Evolutionary conservation across 805 yeast genomes (phyloP).

Genomic region (Scheffersomyces coipomensis): DNA sequence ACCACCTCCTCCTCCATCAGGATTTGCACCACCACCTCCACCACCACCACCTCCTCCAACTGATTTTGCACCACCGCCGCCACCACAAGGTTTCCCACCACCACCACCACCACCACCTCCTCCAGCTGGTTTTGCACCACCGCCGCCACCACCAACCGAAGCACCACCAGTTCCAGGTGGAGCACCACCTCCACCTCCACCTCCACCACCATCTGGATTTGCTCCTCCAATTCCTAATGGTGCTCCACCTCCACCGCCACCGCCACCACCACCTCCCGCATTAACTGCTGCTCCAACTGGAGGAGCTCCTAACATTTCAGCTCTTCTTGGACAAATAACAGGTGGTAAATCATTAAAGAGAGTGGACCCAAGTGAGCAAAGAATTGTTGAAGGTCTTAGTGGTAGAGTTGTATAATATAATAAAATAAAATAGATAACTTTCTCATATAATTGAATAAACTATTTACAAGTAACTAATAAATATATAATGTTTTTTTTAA

Average conservation of each 20-base stretch:
- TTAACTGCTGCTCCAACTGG: constrained; percentile 24
- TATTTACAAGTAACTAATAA: background rate
- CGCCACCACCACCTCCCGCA: constrained; percentile 27
- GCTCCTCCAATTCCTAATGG: constrained; percentile 21
- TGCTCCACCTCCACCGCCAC: constrained; percentile 31
- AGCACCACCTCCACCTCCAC: constrained; percentile 23
- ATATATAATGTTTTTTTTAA: background rate
- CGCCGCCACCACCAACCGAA: constrained; percentile 25
- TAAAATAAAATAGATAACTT: no score
- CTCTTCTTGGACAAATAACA: constrained; percentile 56
- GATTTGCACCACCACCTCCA: constrained; percentile 8
- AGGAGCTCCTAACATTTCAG: constrained; percentile 39
- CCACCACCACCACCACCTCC: constrained; percentile 20
- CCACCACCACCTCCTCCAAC: constrained; percentile 16
- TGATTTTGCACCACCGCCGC: constrained; percentile 16
- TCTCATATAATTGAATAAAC: no score
- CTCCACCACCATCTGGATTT: constrained; percentile 13
- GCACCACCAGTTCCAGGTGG: constrained; percentile 11
- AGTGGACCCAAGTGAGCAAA: constrained; percentile 49
- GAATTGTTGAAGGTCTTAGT: constrained; percentile 44
- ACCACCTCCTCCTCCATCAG: constrained; percentile 13
- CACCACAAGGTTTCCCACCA: constrained; percentile 12
- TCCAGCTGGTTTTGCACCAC: constrained; percentile 20
- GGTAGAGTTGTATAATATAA: constrained; percentile 44
- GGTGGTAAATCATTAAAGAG: constrained; percentile 51